Conservation (phyloP, 768 basidiomycete species). For the Mycena haematopus region DNA sequence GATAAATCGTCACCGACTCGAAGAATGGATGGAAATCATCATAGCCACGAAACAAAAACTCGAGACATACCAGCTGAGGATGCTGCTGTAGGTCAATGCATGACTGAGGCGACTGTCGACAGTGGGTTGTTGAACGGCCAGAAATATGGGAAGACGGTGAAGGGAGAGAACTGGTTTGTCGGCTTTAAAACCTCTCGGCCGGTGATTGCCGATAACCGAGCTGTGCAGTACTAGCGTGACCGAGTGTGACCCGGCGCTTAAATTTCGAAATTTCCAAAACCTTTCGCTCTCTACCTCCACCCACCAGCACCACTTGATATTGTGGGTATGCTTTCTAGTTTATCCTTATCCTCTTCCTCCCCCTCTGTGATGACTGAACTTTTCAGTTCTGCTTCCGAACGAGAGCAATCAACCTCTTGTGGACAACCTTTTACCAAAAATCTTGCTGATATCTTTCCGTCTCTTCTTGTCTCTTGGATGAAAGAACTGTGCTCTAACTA, state of each 20-base stretch:
- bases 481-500: conserved; percentile 31
- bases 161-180: conserved; percentile 2
- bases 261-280: not conserved
- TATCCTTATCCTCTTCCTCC: not conserved
- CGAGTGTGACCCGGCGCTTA: not conserved
- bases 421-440: conserved; percentile 70
- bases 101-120: too few relatives aligned
- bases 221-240: conserved; percentile 1
- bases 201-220: not conserved
- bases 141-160: not conserved
- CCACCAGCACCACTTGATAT: not conserved
- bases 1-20: conserved; percentile 73
- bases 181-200: not conserved
- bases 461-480: not conserved
- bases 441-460: conserved; percentile 52
- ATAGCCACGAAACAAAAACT: conserved; percentile 6
- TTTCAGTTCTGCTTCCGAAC: conserved; percentile 89
- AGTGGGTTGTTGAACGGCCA: not conserved
- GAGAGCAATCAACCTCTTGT: conserved; percentile 74
- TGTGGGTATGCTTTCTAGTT: conserved; percentile 18
- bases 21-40: conserved; percentile 38
- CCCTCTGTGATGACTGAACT: conserved; percentile 51
- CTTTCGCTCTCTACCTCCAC: not conserved
- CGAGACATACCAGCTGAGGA: conserved; percentile 8
- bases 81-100: not conserved